Percentiles rank a stretch among this genome's conserved stretches.
These are phyloP conservation scores for Amphichorda felina DNA, from an alignment of 2,329 filamentous ascomycete genomes.

Conservation along the genomic window DNA sequence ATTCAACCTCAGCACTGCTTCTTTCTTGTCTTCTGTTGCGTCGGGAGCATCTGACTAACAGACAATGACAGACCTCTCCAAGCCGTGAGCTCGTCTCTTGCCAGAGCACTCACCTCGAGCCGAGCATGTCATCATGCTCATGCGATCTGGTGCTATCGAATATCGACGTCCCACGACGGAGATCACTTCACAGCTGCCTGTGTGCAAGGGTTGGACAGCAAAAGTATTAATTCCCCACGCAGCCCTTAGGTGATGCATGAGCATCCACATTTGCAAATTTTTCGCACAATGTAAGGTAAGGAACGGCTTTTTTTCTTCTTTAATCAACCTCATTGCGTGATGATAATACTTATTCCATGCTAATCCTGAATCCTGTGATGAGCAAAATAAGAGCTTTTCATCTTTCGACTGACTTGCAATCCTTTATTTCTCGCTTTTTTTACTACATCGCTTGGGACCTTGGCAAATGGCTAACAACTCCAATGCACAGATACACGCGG, in stretches of 20 bases:
- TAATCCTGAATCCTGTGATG: conserved; percentile 63
- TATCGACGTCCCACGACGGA: conserved; percentile 29
- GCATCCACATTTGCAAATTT: too few species aligned
- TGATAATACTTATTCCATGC: conserved; percentile 64
- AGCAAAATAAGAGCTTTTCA: conserved; percentile 67
- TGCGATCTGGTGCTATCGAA: conserved; percentile 32
- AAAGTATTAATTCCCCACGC: too few species aligned
- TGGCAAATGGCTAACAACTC: conserved; percentile 1
- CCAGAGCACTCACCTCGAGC: neutral
- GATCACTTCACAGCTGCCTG: conserved; percentile 6
- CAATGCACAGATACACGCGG: conserved; percentile 4
- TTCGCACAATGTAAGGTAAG: conserved; percentile 19
- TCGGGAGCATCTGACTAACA: neutral
- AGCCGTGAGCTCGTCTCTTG: neutral
- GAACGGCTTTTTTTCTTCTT: conserved; percentile 6
- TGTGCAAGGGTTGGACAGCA: too few species aligned
- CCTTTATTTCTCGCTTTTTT: conserved; percentile 11
- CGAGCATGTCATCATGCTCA: conserved; percentile 20
- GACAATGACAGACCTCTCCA: neutral
- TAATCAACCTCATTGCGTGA: conserved; percentile 31
- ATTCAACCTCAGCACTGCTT: conserved; percentile 4
- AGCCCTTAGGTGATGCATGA: too few species aligned
- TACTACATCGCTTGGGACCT: conserved; percentile 9
- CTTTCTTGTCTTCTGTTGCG: conserved; percentile 1
- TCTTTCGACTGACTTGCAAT: conserved; percentile 62